Conservation (phyloP, 805 yeast species). For the Candida nitratophila region DNA sequence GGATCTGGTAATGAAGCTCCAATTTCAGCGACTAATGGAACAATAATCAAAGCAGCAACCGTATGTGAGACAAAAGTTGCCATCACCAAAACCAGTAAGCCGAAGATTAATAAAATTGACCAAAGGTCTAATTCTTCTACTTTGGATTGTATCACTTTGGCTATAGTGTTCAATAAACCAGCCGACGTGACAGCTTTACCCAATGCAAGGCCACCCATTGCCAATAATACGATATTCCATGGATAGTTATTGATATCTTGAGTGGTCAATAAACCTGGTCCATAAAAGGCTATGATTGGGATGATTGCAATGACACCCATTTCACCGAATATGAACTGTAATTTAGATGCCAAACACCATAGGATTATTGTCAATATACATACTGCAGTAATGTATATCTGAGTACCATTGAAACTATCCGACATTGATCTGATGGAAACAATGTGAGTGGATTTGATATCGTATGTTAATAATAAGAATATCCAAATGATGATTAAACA, state of each 20-base stretch:
- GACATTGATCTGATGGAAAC: slow-evolving; percentile 55
- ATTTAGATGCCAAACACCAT: slow-evolving; percentile 83
- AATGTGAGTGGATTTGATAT: slow-evolving; percentile 34
- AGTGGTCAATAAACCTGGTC: slow-evolving; percentile 77
- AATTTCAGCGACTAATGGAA: slow-evolving; percentile 85
- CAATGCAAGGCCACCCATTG: slow-evolving; percentile 96
- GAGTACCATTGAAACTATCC: slow-evolving; percentile 65
- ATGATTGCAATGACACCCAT: slow-evolving; percentile 94
- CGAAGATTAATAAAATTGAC: slow-evolving; percentile 71
- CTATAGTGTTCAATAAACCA: slow-evolving; percentile 77
- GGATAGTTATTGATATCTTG: slow-evolving; percentile 94
- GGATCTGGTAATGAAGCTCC: slow-evolving; percentile 73
- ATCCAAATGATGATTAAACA: slow-evolving; percentile 67
- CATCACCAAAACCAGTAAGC: slow-evolving; percentile 69
- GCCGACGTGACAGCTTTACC: slow-evolving; percentile 94
- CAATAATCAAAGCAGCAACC: slow-evolving; percentile 89
- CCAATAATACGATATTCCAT: slow-evolving; percentile 92
- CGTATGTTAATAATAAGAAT: slow-evolving; percentile 58
- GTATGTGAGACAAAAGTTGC: slow-evolving; percentile 97
- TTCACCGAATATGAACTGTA: slow-evolving; percentile 76
- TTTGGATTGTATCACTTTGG: slow-evolving; percentile 53
- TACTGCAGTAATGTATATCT: slow-evolving; percentile 66
- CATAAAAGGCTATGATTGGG: slow-evolving; percentile 88
- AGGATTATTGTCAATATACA: slow-evolving; percentile 67
- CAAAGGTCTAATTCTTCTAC: slow-evolving; percentile 67